These are phyloP conservation scores for Alisma plantagoaquatica DNA, from an alignment of 106 monocot species.

Conservation along the genomic window DNA sequence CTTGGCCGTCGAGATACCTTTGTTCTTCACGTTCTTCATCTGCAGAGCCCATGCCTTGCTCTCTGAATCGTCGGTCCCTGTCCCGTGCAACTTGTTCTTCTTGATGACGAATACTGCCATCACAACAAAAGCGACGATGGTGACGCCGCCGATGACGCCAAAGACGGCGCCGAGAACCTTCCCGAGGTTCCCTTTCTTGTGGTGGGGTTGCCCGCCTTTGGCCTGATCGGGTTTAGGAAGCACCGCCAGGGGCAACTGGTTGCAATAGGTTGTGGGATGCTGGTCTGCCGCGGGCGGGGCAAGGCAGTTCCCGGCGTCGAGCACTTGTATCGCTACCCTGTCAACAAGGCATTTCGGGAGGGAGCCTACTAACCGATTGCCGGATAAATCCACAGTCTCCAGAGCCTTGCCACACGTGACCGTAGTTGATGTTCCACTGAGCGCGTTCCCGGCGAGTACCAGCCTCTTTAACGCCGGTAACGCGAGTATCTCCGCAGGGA, in stretches of 20 bases:
- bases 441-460: constrained; percentile 1
- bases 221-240: background rate
- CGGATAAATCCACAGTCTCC: constrained; percentile 1
- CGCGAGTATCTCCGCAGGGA: constrained; percentile 8
- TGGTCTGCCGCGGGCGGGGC: background rate
- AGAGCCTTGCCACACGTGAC: background rate
- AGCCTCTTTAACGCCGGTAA: background rate
- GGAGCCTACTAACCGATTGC: background rate
- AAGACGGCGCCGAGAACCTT: constrained; percentile 7
- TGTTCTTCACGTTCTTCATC: too few species aligned
- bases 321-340: background rate
- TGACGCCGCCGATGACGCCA: constrained; percentile 7
- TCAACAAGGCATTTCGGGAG: constrained; percentile 2
- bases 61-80: background rate
- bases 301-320: constrained; percentile 7
- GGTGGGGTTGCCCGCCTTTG: background rate
- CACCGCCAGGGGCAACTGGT: constrained; percentile 1
- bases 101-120: background rate
- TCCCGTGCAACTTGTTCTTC: background rate
- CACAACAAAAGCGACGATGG: background rate
- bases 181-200: constrained; percentile 1
- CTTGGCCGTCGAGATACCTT: too few species aligned
- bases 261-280: constrained; percentile 5
- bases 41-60: background rate
- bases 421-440: background rate